These are phyloP conservation scores for Croton setiger DNA, from an alignment of 441 rosid species.

Conservation along the genomic window DNA sequence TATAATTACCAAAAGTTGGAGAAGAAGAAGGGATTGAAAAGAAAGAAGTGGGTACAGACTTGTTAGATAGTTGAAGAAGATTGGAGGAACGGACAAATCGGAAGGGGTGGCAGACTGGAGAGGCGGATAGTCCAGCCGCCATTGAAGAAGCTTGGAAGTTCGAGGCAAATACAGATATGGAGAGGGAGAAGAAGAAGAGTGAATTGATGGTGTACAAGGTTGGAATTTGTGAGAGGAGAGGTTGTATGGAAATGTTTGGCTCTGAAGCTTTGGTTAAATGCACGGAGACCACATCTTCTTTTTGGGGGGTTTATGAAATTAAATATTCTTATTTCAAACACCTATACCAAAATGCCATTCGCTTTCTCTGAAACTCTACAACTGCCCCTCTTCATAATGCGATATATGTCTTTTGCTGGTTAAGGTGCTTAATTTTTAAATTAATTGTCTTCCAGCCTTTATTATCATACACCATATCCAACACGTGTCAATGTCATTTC, in stretches of 20 bases:
- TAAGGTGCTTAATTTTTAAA: too few species aligned
- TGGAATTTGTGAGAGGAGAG: background rate
- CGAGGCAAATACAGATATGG: background rate
- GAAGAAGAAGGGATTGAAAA: slow-evolving; percentile 19
- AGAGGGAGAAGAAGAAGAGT: background rate
- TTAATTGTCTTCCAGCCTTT: too few species aligned
- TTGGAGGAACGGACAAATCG: slow-evolving; percentile 29
- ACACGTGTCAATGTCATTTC: too few species aligned
- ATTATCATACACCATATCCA: too few species aligned
- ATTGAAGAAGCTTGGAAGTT: slow-evolving; percentile 29
- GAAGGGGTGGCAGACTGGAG: slow-evolving; percentile 41
- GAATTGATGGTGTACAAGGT: background rate
- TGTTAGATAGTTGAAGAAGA: slow-evolving; percentile 17
- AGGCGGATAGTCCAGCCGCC: slow-evolving; percentile 67
- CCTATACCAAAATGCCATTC: too few species aligned
- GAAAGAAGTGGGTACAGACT: slow-evolving; percentile 24
- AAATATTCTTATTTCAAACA: background rate
- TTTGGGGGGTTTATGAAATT: background rate
- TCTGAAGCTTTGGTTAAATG: slow-evolving; percentile 18
- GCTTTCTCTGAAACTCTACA: too few species aligned
- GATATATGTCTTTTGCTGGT: too few species aligned
- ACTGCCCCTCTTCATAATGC: too few species aligned
- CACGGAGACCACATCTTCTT: slow-evolving; percentile 33
- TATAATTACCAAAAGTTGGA: too few species aligned
- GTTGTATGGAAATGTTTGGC: background rate